Conservation (phyloP, 306 rosid genomes). For the Begonia fuchsioides region DNA sequence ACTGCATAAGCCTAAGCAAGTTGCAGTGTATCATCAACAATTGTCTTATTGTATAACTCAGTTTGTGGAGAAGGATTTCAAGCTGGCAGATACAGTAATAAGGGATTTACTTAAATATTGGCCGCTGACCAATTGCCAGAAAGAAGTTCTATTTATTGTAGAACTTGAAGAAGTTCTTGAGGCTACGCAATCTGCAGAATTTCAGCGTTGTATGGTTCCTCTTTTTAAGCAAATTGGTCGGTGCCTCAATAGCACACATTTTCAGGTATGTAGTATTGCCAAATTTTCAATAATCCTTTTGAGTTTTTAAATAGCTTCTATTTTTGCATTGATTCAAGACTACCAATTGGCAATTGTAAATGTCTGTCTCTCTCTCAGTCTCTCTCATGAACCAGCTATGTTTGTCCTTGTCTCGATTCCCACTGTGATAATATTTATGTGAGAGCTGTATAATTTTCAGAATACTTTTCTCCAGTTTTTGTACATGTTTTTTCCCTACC, state of each 20-base stretch:
- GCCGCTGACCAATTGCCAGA: constrained; percentile 85
- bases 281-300: background rate
- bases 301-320: background rate
- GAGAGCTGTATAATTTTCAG: no score
- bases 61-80: constrained; percentile 93
- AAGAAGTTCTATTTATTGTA: constrained; percentile 93
- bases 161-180: constrained; percentile 97
- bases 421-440: no score
- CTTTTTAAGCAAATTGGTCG: constrained; percentile 86
- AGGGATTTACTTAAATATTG: constrained; percentile 90
- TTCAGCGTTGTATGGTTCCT: constrained; percentile 92
- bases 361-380: background rate
- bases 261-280: constrained; percentile 50
- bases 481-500: no score
- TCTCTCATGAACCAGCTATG: background rate
- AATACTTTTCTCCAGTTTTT: no score
- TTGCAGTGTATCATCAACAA: constrained; percentile 66
- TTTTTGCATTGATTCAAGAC: no score
- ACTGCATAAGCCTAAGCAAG: constrained; percentile 71
- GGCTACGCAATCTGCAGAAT: constrained; percentile 78
- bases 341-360: no score
- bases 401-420: no score
- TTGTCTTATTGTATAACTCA: constrained; percentile 88
- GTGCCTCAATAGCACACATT: constrained; percentile 79
- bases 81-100: constrained; percentile 80